Evolutionary conservation across 2,329 filamentous ascomycete species (phyloP).

Genomic region (Chaetomium strumarium): DNA sequence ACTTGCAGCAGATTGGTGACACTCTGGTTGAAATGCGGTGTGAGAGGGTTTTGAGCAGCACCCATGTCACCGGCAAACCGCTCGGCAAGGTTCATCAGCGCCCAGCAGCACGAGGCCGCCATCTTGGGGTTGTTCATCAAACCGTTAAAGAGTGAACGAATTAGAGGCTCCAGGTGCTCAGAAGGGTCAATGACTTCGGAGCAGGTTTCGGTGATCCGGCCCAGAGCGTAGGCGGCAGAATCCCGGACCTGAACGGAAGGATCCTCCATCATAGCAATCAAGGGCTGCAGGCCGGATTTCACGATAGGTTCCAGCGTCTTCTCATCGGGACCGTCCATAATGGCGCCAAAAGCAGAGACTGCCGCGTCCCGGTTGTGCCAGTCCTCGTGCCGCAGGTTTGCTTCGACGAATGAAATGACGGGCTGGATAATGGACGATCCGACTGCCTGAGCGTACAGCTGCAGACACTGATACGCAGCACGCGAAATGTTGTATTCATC

Average conservation of each 20-base stretch:
- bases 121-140: slow-evolving; percentile 91
- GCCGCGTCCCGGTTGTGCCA: slow-evolving; percentile 95
- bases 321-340: slow-evolving; percentile 97
- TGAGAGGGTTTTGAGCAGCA: slow-evolving; percentile 72
- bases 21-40: slow-evolving; percentile 88
- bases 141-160: slow-evolving; percentile 83
- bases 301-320: slow-evolving; percentile 88
- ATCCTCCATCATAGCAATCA: slow-evolving; percentile 91
- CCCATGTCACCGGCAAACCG: slow-evolving; percentile 85
- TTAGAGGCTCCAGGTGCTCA: slow-evolving; percentile 75
- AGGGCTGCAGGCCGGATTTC: slow-evolving; percentile 86
- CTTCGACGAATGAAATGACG: slow-evolving; percentile 86
- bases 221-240: slow-evolving; percentile 91
- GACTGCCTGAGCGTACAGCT: slow-evolving; percentile 91
- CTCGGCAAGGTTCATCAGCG: slow-evolving; percentile 95
- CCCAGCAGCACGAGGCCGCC: slow-evolving; percentile 98
- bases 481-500: slow-evolving; percentile 97
- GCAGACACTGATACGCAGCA: slow-evolving; percentile 92
- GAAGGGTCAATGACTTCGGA: slow-evolving; percentile 84
- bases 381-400: slow-evolving; percentile 81
- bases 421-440: slow-evolving; percentile 76
- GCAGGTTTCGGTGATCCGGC: slow-evolving; percentile 90
- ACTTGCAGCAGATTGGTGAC: slow-evolving; percentile 78
- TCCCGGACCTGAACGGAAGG: slow-evolving; percentile 85
- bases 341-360: slow-evolving; percentile 93